Evolutionary conservation across 2,329 filamentous ascomycete genomes (phyloP), one percentile per base, ranked within the genome.

Genomic region (Colletotrichum sp.): DNA sequence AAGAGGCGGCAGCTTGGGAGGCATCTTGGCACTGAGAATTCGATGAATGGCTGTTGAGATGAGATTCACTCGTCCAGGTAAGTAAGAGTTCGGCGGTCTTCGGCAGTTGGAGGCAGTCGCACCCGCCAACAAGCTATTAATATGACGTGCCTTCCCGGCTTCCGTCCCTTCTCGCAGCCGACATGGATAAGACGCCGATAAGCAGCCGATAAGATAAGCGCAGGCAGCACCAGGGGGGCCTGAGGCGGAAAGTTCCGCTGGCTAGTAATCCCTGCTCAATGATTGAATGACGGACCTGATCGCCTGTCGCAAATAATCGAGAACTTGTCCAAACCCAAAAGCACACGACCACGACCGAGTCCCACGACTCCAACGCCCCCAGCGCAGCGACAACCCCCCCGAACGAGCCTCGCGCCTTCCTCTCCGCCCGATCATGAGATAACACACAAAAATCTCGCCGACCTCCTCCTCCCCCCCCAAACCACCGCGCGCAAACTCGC

Each of bases 1-100:
- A 55, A 77, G 24, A 69, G 84, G 57, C 18, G 67, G 77, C 57
- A 80, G 52, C 65, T 76, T 77, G 2, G 72, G 63, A 26, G 77
- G 52, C 77, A 78, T 78, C 4, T 55, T 71, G 7, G 7, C 5
- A n/a, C 15, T 39, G 3, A 12, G 1, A 7, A 28, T 16, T n/a
- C 21, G 21, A 39, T 67, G 16, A 3, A 6, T 0, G 4, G 49
- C 3, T 34, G 26, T 15, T 36, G 34, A 26, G 10, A 8, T 21
- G n/a, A 60, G 15, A 49, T 18, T 49, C 26, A 13, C 5, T 36
- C 16, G 10, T 21, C 30, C 26, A 34, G 28, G 52, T 36, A 52
- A 34, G 34, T 36, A 36, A 36, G 34, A 36, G 15, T 59, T 74
- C 74, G 74, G 70, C 70, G 59, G 65, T 57, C 70, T 60, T 74